These are phyloP conservation scores for Cichorium intybus DNA, from an alignment of 140 eudicot species.

Conservation along the genomic window DNA sequence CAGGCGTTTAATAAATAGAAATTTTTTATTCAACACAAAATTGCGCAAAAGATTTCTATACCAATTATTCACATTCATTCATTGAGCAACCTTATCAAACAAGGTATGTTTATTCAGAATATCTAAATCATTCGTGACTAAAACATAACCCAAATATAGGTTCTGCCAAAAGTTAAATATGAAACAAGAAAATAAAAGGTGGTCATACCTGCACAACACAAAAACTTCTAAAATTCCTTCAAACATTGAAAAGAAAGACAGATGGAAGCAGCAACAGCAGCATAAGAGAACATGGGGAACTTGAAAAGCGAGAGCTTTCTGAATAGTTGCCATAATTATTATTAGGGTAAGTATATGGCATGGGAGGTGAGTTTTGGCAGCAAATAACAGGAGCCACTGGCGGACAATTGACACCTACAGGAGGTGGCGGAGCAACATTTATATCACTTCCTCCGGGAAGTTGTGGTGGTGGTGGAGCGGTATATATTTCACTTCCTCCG, in stretches of 20 bases:
- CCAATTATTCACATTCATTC: no score
- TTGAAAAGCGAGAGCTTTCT: constrained; percentile 16
- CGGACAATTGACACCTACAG: constrained; percentile 36
- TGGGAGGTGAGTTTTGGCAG: constrained; percentile 44
- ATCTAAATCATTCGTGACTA: no score
- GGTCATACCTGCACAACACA: constrained; percentile 14
- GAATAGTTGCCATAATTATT: constrained; percentile 35
- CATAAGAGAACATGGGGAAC: not conserved
- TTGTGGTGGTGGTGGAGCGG: constrained; percentile 21
- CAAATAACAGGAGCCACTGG: constrained; percentile 42
- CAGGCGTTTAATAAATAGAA: no score
- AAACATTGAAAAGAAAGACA: constrained; percentile 18
- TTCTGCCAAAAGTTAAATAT: not conserved
- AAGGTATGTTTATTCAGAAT: no score
- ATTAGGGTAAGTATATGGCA: constrained; percentile 37
- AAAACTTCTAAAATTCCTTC: not conserved
- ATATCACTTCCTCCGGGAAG: constrained; percentile 29
- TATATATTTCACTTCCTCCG: constrained; percentile 15
- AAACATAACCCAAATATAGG: not conserved
- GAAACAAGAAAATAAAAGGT: not conserved
- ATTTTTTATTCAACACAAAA: no score
- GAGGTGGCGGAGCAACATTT: constrained; percentile 45
- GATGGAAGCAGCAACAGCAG: constrained; percentile 14
- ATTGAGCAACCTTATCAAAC: no score
- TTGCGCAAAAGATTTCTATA: no score